Conservation (phyloP, 805 yeast species). For the Lipomyces sp. region DNA sequence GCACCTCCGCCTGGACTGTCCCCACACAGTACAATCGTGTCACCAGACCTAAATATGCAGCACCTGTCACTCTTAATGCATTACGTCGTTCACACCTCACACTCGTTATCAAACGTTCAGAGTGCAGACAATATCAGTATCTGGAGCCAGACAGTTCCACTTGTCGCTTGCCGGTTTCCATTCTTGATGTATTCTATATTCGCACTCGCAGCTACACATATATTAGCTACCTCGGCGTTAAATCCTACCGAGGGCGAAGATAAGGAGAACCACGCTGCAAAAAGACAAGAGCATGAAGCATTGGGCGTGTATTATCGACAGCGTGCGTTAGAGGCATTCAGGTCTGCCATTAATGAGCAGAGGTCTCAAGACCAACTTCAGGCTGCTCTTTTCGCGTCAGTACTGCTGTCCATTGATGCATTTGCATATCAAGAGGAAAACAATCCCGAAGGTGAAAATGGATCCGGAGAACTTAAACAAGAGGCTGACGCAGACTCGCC, state of each 20-base stretch:
- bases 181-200: constrained; percentile 26
- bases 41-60: constrained; percentile 22
- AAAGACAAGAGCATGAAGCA: constrained; percentile 13
- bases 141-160: constrained; percentile 19
- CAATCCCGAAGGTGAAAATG: constrained; percentile 8
- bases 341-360: constrained; percentile 11
- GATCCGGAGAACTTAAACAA: not conserved
- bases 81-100: constrained; percentile 17
- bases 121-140: constrained; percentile 9
- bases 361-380: constrained; percentile 13
- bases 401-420: constrained; percentile 23
- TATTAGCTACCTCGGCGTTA: constrained; percentile 12
- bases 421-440: constrained; percentile 24
- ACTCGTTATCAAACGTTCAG: constrained; percentile 11
- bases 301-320: constrained; percentile 22
- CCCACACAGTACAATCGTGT: constrained; percentile 1
- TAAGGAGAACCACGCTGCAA: not conserved
- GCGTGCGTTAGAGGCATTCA: constrained; percentile 18
- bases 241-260: not conserved
- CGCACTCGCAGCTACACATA: constrained; percentile 21
- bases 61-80: constrained; percentile 20
- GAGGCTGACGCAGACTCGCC: not conserved
- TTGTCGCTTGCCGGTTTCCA: constrained; percentile 19
- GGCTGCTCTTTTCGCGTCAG: constrained; percentile 25
- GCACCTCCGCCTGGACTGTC: not conserved